Conservation (phyloP, 768 basidiomycete genomes). For the Xanthoconium purpureum region DNA sequence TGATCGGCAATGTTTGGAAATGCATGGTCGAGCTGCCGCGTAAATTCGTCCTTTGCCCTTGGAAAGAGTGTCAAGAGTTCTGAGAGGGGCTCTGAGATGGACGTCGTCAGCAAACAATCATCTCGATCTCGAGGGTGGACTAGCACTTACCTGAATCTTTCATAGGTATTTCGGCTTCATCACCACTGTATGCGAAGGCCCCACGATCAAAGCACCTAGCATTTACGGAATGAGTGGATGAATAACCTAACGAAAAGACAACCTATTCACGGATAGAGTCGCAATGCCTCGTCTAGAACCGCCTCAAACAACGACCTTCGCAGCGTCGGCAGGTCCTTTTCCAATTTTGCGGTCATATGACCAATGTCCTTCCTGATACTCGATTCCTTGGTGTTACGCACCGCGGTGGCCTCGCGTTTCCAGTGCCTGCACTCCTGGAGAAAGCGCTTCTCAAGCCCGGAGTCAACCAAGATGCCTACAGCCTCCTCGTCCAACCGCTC, state of each 20-base stretch:
- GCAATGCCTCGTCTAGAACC: conserved; percentile 20
- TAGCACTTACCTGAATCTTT: too few species aligned
- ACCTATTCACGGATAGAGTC: conserved; percentile 24
- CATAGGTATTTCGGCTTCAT: too few species aligned
- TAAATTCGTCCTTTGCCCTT: background rate
- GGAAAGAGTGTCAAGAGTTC: conserved; percentile 11
- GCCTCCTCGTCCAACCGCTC: conserved; percentile 25
- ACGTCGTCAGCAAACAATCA: too few species aligned
- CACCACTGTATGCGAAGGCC: too few species aligned
- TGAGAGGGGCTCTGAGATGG: conserved; percentile 8
- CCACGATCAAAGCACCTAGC: conserved; percentile 17
- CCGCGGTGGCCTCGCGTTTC: conserved; percentile 12
- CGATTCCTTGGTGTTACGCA: background rate
- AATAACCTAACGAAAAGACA: background rate
- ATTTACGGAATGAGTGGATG: background rate
- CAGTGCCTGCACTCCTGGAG: conserved; percentile 21
- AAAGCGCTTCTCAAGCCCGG: conserved; percentile 31
- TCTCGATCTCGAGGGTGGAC: too few species aligned
- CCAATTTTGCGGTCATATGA: background rate
- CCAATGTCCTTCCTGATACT: background rate
- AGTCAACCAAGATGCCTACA: conserved; percentile 24
- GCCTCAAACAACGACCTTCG: conserved; percentile 23
- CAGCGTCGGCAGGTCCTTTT: conserved; percentile 3
- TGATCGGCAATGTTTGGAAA: conserved; percentile 4
- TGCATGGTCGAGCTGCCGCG: background rate